These are phyloP conservation scores for Mrakia blollopis DNA, from an alignment of 768 basidiomycete genomes.

Conservation along the genomic window DNA sequence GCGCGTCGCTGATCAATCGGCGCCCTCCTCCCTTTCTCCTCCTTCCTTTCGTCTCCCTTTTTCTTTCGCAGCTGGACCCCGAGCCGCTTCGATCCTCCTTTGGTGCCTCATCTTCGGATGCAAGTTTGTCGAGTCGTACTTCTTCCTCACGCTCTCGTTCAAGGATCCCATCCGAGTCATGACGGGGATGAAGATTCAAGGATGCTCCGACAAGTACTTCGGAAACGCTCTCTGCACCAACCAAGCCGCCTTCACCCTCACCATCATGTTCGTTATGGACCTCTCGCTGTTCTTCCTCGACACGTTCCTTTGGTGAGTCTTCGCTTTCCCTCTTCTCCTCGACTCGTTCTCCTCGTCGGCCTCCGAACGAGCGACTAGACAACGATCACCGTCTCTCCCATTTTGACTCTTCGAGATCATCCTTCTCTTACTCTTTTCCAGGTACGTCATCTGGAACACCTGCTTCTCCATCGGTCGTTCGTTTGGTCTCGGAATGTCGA, in stretches of 20 bases:
- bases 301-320: constrained; percentile 98
- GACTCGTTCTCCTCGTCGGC: too few relatives aligned
- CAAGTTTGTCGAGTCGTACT: constrained; percentile 96
- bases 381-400: too few relatives aligned
- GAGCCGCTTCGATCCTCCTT: constrained; percentile 70
- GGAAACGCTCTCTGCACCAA: constrained; percentile 78
- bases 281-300: constrained; percentile 95
- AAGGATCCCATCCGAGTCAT: constrained; percentile 87
- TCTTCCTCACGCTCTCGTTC: constrained; percentile 94
- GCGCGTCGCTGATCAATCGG: background rate
- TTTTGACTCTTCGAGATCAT: background rate
- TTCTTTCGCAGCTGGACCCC: constrained; percentile 46
- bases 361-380: too few relatives aligned
- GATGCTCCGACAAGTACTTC: constrained; percentile 79
- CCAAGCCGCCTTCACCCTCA: constrained; percentile 88
- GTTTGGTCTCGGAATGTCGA: constrained; percentile 88
- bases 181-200: constrained; percentile 93
- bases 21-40: too few relatives aligned
- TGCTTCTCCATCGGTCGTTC: constrained; percentile 66
- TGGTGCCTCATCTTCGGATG: constrained; percentile 94
- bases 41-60: background rate
- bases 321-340: background rate
- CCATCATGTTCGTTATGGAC: constrained; percentile 99
- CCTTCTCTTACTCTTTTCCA: background rate
- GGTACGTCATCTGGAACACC: constrained; percentile 34